These are phyloP conservation scores for Mediolabrus comicus DNA, from an alignment of 108 stramenopile genomes.

Conservation along the genomic window DNA sequence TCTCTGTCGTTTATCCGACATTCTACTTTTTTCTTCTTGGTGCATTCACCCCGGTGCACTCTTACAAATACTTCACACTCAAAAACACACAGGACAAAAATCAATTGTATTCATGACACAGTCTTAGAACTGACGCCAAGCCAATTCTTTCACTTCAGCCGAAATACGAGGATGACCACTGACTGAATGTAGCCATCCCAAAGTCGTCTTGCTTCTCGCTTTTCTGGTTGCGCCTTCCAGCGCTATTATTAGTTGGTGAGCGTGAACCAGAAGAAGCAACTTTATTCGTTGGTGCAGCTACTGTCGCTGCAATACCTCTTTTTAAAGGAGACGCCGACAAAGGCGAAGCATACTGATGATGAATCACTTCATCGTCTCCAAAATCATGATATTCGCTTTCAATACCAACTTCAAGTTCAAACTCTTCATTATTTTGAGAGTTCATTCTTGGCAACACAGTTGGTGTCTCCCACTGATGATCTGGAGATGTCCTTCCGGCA, in stretches of 20 bases:
- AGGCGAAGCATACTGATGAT: not conserved
- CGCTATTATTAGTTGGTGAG: not conserved
- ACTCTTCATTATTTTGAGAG: not conserved
- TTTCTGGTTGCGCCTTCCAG: not conserved
- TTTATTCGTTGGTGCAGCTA: not conserved
- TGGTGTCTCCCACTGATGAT: not conserved
- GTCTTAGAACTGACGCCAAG: not conserved
- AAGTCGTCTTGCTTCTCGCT: not conserved
- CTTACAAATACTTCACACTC: not conserved
- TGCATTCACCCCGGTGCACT: not conserved
- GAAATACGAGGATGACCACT: not conserved
- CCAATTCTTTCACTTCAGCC: not conserved
- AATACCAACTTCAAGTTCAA: not conserved
- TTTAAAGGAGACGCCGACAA: not conserved
- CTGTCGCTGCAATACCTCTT: not conserved
- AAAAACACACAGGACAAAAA: not conserved
- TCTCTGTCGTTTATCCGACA: not conserved
- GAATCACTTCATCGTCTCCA: not conserved
- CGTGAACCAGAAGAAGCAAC: too few relatives aligned
- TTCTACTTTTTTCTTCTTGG: not conserved
- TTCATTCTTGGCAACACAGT: not conserved
- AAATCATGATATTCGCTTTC: not conserved
- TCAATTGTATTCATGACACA: too few relatives aligned
- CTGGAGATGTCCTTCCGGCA: not conserved
- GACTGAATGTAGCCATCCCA: not conserved